Percentiles rank a stretch among this genome's conserved stretches.
These are phyloP conservation scores for Fraxinus americana DNA, from an alignment of 257 asterid genomes.

Conservation along the genomic window DNA sequence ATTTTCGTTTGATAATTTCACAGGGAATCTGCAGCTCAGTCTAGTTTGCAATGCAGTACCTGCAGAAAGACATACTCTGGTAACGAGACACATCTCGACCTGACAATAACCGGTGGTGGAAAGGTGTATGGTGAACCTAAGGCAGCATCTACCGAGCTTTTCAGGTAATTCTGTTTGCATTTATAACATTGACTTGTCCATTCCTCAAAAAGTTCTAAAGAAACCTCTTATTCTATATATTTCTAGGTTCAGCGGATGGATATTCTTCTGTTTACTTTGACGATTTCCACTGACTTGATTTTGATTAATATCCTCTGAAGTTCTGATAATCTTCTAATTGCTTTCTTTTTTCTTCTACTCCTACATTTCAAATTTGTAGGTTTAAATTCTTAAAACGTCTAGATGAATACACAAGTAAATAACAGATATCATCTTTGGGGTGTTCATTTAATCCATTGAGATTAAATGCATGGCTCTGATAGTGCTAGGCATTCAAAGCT, in stretches of 20 bases:
- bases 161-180: slow-evolving; percentile 48
- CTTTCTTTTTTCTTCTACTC: background rate
- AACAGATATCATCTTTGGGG: background rate
- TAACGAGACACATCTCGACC: slow-evolving; percentile 63
- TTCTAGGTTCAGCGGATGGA: background rate
- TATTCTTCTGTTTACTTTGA: background rate
- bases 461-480: background rate
- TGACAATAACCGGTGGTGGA: slow-evolving; percentile 61
- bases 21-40: slow-evolving; percentile 55
- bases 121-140: slow-evolving; percentile 65
- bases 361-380: background rate
- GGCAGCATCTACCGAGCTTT: slow-evolving; percentile 77
- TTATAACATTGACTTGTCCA: background rate
- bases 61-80: slow-evolving; percentile 68
- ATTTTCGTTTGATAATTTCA: slow-evolving; percentile 16
- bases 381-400: background rate
- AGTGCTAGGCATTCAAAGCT: background rate
- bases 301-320: background rate
- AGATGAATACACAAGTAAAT: background rate
- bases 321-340: background rate
- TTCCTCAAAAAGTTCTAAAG: background rate
- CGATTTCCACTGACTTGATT: background rate
- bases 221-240: background rate
- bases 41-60: slow-evolving; percentile 54
- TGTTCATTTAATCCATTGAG: background rate